These are phyloP conservation scores for Fusarium nurragi DNA, from an alignment of 2,329 filamentous ascomycete species.

Conservation along the genomic window DNA sequence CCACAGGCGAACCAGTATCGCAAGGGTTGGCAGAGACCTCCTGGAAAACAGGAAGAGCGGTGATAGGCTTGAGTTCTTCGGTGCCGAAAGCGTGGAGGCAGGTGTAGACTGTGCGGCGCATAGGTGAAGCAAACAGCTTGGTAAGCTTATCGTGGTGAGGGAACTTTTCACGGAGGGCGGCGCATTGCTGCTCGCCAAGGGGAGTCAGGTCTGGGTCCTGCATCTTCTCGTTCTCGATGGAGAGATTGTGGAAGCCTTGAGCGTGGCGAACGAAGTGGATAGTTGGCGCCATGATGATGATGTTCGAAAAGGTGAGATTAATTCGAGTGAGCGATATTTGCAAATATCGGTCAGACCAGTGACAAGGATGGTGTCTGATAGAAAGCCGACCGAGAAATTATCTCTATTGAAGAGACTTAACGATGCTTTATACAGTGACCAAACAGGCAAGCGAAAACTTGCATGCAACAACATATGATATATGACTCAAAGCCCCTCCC, in stretches of 20 bases:
- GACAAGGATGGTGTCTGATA: not conserved
- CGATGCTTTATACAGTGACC: not conserved
- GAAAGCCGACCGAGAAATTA: not conserved
- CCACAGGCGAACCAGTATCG: conserved; percentile 73
- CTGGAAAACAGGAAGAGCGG: conserved; percentile 79
- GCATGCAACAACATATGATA: not conserved
- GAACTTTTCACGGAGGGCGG: conserved; percentile 68
- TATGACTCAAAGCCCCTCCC: conserved; percentile 34
- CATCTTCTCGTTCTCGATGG: conserved; percentile 72
- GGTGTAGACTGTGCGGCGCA: conserved; percentile 84
- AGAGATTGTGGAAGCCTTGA: conserved; percentile 84
- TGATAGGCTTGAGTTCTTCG: conserved; percentile 57
- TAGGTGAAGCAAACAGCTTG: conserved; percentile 79
- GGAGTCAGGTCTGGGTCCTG: conserved; percentile 82
- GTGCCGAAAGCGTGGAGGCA: conserved; percentile 74
- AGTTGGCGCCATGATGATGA: conserved; percentile 58
- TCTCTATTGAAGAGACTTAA: conserved; percentile 3
- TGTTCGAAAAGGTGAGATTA: not conserved
- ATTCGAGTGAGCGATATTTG: conserved; percentile 9
- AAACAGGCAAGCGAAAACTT: not conserved
- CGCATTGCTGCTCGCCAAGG: conserved; percentile 80
- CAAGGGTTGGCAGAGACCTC: conserved; percentile 80
- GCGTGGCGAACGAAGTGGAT: conserved; percentile 78
- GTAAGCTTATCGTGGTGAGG: conserved; percentile 72
- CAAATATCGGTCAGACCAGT: not conserved